phyloP scores from a whole-genome alignment of 306 rosid species.

The Rubus idaeus region DNA sequence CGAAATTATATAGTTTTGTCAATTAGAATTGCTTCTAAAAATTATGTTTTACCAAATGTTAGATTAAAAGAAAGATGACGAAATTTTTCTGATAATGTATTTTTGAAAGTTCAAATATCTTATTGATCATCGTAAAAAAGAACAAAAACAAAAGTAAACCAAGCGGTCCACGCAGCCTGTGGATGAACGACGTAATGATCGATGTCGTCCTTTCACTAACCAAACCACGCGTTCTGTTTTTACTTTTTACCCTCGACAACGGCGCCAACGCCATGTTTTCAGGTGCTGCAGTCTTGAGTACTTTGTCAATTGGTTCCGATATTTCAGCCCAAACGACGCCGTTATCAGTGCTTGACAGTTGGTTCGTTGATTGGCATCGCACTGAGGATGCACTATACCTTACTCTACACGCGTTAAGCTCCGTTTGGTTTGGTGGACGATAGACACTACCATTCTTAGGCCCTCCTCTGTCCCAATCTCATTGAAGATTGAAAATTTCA shows the following conservation, averaged over 20 bases:
- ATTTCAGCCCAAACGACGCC: constrained; percentile 2
- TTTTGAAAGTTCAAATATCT: too few species aligned
- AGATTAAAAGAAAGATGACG: too few species aligned
- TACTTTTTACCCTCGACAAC: background rate
- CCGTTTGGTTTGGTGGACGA: constrained; percentile 6
- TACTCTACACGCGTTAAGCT: constrained; percentile 20
- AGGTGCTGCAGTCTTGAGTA: too few species aligned
- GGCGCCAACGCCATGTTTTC: background rate
- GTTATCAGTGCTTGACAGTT: background rate
- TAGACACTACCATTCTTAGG: constrained; percentile 13
- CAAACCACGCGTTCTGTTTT: constrained; percentile 10
- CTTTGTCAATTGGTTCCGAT: background rate
- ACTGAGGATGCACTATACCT: background rate
- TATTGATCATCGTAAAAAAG: too few species aligned
- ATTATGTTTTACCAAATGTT: too few species aligned
- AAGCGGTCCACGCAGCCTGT: too few species aligned
- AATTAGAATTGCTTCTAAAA: too few species aligned
- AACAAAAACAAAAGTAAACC: too few species aligned
- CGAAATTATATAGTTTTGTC: too few species aligned
- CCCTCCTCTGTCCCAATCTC: background rate
- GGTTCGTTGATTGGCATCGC: background rate
- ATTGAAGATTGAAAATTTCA: background rate
- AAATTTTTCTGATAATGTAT: too few species aligned
- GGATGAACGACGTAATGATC: background rate
- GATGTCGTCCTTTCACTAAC: background rate